Evolutionary conservation across 139 green algal genomes (phyloP).

Genomic region (Coelastrella sp.): DNA sequence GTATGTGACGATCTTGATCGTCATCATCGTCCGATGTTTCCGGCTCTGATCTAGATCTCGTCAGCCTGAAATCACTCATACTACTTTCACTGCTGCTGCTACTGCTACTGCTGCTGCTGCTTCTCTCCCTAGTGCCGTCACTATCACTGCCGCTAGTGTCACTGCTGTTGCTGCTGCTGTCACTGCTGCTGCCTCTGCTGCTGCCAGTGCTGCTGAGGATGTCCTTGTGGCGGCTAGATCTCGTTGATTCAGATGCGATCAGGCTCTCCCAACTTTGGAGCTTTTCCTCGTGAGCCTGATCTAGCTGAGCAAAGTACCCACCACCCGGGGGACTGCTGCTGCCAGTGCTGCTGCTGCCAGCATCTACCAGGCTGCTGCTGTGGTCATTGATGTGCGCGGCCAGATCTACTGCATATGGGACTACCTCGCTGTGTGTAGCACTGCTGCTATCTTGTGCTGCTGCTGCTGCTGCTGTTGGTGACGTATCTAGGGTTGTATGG

Average conservation of each 20-base stretch:
- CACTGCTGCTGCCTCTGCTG: background rate
- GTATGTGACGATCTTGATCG: background rate
- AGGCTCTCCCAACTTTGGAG: background rate
- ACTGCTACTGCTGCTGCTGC: background rate
- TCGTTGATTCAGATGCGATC: background rate
- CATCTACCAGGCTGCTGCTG: too few species aligned
- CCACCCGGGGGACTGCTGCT: background rate
- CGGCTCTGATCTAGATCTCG: too few species aligned
- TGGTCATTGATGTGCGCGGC: too few species aligned
- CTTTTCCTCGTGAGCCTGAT: background rate
- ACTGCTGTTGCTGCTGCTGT: background rate
- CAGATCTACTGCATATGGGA: too few species aligned
- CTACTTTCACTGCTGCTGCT: background rate
- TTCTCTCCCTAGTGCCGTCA: background rate
- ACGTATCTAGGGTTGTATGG: background rate
- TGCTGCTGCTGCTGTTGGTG: slow-evolving; percentile 20
- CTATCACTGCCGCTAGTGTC: background rate
- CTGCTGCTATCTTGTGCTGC: background rate
- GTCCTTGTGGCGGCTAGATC: background rate
- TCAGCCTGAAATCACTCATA: background rate
- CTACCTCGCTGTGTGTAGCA: background rate
- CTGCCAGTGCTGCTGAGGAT: background rate
- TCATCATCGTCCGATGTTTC: too few species aligned
- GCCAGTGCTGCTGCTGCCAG: background rate
- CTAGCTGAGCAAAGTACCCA: slow-evolving; percentile 2